Evolutionary conservation across 176 grass and related monocot species (phyloP).

Genomic region (Sorghum bicolor): DNA sequence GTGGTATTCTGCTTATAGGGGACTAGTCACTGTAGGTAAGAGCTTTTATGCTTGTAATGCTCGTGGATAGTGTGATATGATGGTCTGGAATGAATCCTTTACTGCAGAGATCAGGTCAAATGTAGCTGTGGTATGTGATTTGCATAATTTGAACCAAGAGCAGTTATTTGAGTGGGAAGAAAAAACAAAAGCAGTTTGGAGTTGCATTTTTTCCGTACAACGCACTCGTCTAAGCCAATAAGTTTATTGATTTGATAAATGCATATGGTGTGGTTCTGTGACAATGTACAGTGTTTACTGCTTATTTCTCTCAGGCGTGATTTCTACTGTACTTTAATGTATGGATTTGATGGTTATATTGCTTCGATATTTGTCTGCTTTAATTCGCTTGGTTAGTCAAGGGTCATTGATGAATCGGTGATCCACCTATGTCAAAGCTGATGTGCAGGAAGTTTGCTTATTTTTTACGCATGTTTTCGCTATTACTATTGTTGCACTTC

Average conservation of each 20-base stretch:
- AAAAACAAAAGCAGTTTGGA: background rate
- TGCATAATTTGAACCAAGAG: background rate
- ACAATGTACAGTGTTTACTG: background rate
- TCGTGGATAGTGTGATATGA: background rate
- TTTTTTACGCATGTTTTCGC: background rate
- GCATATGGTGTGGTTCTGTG: conserved; percentile 4
- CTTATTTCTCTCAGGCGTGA: background rate
- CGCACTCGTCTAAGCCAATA: background rate
- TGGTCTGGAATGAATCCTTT: background rate
- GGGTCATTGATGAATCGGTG: background rate
- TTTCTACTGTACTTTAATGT: background rate
- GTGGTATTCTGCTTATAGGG: background rate
- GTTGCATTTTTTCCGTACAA: background rate
- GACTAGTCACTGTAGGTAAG: background rate
- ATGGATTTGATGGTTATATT: background rate
- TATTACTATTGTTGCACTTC: background rate
- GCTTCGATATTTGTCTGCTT: background rate
- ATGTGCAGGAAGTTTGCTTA: background rate
- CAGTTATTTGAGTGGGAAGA: background rate
- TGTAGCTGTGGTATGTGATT: background rate
- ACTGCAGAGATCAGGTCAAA: background rate
- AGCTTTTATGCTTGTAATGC: conserved; percentile 1
- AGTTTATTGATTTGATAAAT: background rate
- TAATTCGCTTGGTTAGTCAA: background rate
- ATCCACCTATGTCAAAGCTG: conserved; percentile 11